Percentiles rank a stretch among this genome's conserved stretches.
phyloP scores from a whole-genome alignment of 257 asterid species.

The Avicennia marina region DNA sequence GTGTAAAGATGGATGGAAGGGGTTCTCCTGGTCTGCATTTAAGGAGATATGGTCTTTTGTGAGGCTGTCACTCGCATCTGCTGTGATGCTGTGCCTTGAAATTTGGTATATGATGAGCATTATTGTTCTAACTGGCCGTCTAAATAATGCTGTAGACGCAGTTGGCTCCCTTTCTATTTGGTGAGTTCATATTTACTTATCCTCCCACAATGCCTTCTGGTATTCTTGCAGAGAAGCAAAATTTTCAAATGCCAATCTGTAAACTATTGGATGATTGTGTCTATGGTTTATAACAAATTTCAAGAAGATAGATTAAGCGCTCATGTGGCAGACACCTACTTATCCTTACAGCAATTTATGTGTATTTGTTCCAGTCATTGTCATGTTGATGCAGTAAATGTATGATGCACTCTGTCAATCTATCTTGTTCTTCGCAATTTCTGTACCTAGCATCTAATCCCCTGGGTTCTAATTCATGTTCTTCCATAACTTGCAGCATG shows the following conservation, averaged over 20 bases:
- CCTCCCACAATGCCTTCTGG: not conserved
- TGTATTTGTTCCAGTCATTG: too few species aligned
- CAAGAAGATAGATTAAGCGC: not conserved
- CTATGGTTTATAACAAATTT: too few species aligned
- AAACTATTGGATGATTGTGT: too few species aligned
- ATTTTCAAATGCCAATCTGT: too few species aligned
- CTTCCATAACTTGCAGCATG: slow-evolving; percentile 42
- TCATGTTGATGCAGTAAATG: too few species aligned
- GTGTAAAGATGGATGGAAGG: slow-evolving; percentile 90
- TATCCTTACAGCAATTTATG: too few species aligned
- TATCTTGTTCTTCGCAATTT: too few species aligned
- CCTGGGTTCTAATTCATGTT: not conserved
- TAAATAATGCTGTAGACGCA: slow-evolving; percentile 57
- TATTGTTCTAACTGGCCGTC: slow-evolving; percentile 68
- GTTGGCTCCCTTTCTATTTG: slow-evolving; percentile 85
- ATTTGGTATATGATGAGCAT: slow-evolving; percentile 87
- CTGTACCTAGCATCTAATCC: not conserved
- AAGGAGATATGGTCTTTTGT: slow-evolving; percentile 74
- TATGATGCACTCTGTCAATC: too few species aligned
- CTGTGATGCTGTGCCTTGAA: slow-evolving; percentile 84
- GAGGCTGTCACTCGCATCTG: slow-evolving; percentile 79
- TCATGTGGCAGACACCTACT: too few species aligned
- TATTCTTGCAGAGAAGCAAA: too few species aligned
- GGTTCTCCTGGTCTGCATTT: slow-evolving; percentile 58
- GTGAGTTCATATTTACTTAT: slow-evolving; percentile 29